Evolutionary conservation across 2,329 filamentous ascomycete species (phyloP).

Genomic region (Colletotrichum lindemuthianum): DNA sequence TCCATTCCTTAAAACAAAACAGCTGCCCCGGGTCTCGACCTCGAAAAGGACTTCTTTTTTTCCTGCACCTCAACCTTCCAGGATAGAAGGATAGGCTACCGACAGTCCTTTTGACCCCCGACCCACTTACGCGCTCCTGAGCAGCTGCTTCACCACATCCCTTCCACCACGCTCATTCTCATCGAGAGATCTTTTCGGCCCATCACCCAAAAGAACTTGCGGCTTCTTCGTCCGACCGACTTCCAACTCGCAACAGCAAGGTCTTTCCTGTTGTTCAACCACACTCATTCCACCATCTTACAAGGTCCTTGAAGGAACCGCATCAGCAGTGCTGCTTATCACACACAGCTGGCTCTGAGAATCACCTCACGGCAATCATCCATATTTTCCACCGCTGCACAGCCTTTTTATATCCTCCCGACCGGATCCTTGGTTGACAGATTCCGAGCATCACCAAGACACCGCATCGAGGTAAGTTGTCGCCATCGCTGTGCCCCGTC

Average conservation of each 20-base stretch:
- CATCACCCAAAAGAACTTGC: constrained; percentile 30
- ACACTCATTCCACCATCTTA: constrained; percentile 35
- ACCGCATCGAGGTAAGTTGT: constrained; percentile 28
- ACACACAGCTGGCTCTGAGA: constrained; percentile 37
- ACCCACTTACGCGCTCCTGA: constrained; percentile 27
- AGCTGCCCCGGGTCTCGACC: constrained; percentile 24
- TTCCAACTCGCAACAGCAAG: constrained; percentile 31
- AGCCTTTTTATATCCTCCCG: constrained; percentile 9
- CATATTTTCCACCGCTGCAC: constrained; percentile 13
- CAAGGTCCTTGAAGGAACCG: constrained; percentile 39
- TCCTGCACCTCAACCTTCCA: constrained; percentile 36
- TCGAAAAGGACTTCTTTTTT: constrained; percentile 11
- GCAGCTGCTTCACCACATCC: constrained; percentile 35
- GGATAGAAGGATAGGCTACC: constrained; percentile 36
- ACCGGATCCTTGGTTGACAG: constrained; percentile 17
- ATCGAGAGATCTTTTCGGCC: constrained; percentile 29
- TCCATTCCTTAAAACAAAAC: constrained; percentile 37
- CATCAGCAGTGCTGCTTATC: constrained; percentile 40
- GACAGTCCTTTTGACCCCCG: constrained; percentile 29
- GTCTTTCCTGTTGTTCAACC: constrained; percentile 38
- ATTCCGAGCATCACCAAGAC: constrained; percentile 31
- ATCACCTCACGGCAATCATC: constrained; percentile 29
- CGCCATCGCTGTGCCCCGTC: not conserved
- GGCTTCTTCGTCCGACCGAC: constrained; percentile 33
- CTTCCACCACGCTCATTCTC: constrained; percentile 24